A percentile compares a stretch with the other conserved stretches of the same genome.
Evolutionary conservation across 441 rosid genomes (phyloP).

Genomic region (Gossypium gossypioides): DNA sequence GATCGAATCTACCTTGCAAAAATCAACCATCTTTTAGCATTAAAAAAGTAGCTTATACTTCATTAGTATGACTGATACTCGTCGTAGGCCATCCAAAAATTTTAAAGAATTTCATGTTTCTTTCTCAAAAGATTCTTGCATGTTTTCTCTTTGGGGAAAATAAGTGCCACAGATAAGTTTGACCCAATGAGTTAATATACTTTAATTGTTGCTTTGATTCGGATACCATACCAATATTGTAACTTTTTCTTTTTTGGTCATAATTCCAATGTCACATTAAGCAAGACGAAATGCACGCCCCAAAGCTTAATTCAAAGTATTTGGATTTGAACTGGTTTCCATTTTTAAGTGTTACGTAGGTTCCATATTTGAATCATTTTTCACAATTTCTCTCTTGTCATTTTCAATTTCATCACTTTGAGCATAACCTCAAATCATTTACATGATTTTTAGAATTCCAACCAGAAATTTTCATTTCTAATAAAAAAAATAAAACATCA

Average conservation of each 20-base stretch:
- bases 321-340: neutral
- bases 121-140: neutral
- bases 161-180: neutral
- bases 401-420: neutral
- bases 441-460: neutral
- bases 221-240: neutral
- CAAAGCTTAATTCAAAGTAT: neutral
- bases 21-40: neutral
- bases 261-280: neutral
- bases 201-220: neutral
- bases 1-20: no score
- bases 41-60: neutral
- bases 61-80: neutral
- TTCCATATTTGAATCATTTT: neutral
- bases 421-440: neutral
- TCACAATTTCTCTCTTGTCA: neutral
- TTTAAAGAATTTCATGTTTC: neutral
- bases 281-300: no score
- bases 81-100: neutral
- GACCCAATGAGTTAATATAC: neutral
- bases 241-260: no score
- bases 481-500: neutral
- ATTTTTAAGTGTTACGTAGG: neutral
- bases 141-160: neutral
- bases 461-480: neutral